These are phyloP conservation scores for Stemphylium lycopersici DNA, from an alignment of 2,329 filamentous ascomycete species.

Conservation along the genomic window DNA sequence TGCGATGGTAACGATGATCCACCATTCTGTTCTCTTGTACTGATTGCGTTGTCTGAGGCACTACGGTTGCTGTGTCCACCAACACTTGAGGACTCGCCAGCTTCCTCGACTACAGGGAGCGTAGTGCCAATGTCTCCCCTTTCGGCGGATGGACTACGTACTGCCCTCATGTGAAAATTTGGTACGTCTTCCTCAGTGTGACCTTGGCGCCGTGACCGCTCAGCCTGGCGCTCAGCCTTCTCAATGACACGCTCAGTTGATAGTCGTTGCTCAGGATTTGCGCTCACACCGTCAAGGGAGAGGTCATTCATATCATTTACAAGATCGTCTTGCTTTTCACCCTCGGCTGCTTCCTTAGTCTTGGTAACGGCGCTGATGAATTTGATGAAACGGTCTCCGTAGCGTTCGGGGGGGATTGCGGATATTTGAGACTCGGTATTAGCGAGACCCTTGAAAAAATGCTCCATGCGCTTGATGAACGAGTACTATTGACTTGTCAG, in stretches of 20 bases:
- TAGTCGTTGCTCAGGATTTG: conserved; percentile 34
- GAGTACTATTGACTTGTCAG: conserved; percentile 72
- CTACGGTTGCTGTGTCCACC: conserved; percentile 62
- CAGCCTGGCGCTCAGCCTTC: conserved; percentile 66
- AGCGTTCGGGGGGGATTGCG: conserved; percentile 85
- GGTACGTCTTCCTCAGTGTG: conserved; percentile 63
- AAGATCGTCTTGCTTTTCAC: conserved; percentile 53
- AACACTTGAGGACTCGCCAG: conserved; percentile 75
- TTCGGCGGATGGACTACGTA: conserved; percentile 63
- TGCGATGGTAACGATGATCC: conserved; percentile 31
- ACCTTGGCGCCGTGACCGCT: conserved; percentile 61
- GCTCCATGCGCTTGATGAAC: conserved; percentile 90
- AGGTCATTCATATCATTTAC: conserved; percentile 45
- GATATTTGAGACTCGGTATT: conserved; percentile 87
- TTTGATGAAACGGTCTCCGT: conserved; percentile 90
- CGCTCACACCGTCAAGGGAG: conserved; percentile 47
- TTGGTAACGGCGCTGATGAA: conserved; percentile 92
- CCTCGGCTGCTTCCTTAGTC: conserved; percentile 80
- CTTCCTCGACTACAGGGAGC: conserved; percentile 88
- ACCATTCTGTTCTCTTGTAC: conserved; percentile 9
- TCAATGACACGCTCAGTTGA: conserved; percentile 62
- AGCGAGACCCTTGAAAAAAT: conserved; percentile 95
- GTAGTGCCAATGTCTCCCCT: conserved; percentile 62
- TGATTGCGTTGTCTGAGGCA: conserved; percentile 26
- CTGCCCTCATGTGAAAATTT: conserved; percentile 65